Evolutionary conservation across 2,329 filamentous ascomycete species (phyloP), one percentile per base, ranked within the genome.

Genomic region (Trichoderma guizhouense): DNA sequence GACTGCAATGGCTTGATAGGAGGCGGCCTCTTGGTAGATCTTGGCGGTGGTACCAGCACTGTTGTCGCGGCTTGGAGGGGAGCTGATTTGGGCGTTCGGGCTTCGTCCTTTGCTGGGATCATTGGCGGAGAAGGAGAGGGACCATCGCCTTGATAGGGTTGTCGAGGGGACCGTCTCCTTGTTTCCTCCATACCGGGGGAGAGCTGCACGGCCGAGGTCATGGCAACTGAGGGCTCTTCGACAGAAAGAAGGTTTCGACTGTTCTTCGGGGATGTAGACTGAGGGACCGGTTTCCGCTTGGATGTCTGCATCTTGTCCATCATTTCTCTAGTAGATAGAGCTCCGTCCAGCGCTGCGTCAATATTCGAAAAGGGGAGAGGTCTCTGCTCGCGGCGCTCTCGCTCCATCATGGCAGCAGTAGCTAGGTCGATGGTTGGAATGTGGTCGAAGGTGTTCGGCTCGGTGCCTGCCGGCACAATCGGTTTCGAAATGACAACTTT

Each of bases 101-200:
- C 36, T 28, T 60, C 43, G 7, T 65, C 58, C 24, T 70, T 65
- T 28, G 51, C n/a, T 24, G 71, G 51, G 26, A 63, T n/a, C 11
- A 57, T 32, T 5, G 64, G 57, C 24, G 64, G 36, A 15, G 57
- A 55, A 18, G 39, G 55, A 2, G 58, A 58, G 15, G 61, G 26
- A 12, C 36, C 26, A 8, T 36, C 39, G 15, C 18, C 36, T 12
- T 69, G 57, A 15, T 14, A 12, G 12, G 55, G 36, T 18, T 71
- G 71, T 61, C 84, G 80, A 18, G 87, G 87, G 2, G 87, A 89
- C 60, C 88, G 82, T 74, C 85, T 83, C 12, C 87, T 83, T 32
- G 89, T 75, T 57, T 84, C 84, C 7, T 88, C 86, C 5, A 80
- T 77, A 2, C 82, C 83, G 0, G 87, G 87, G 5, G 87, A 89